These are phyloP conservation scores for Hypocrella siamensis DNA, from an alignment of 2,329 filamentous ascomycete species.

Conservation along the genomic window DNA sequence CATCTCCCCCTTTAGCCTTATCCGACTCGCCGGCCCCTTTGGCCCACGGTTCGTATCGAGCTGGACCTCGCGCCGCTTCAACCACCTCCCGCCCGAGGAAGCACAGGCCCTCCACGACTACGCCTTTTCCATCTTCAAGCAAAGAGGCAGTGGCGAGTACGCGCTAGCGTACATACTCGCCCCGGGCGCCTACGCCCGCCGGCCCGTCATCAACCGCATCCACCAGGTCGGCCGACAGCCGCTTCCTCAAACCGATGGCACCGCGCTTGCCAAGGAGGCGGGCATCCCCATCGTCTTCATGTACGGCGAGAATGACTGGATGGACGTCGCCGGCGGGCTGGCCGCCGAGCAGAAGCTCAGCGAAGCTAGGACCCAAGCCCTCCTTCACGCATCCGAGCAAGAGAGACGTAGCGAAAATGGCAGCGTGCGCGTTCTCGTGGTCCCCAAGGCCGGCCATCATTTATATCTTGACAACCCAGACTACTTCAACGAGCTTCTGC, in stretches of 20 bases:
- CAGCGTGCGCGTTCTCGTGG: conserved; percentile 65
- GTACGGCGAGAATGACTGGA: conserved; percentile 98
- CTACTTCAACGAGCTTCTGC: conserved; percentile 38
- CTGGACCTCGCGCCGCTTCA: conserved; percentile 88
- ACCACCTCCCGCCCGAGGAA: conserved; percentile 67
- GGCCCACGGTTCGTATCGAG: conserved; percentile 85
- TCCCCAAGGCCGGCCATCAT: conserved; percentile 45
- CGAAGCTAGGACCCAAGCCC: conserved; percentile 41
- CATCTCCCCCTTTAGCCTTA: conserved; percentile 81
- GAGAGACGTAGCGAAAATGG: conserved; percentile 62
- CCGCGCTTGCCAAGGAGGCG: conserved; percentile 26
- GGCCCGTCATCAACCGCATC: conserved; percentile 75
- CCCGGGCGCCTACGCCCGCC: conserved; percentile 80
- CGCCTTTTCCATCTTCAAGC: conserved; percentile 84
- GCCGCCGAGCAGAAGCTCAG: conserved; percentile 69
- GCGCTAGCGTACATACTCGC: conserved; percentile 84
- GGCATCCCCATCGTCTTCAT: conserved; percentile 79
- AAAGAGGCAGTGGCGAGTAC: conserved; percentile 86
- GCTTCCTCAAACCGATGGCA: conserved; percentile 16
- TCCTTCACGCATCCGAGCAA: conserved; percentile 47
- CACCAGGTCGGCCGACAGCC: conserved; percentile 69
- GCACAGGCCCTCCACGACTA: conserved; percentile 81
- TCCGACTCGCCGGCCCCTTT: conserved; percentile 76
- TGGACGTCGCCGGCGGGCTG: conserved; percentile 80
- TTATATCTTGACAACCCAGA: conserved; percentile 44